A percentile compares a stretch with the other conserved stretches of the same genome.
Evolutionary conservation across 768 basidiomycete species (phyloP).

Genomic region (Zangia roseola): DNA sequence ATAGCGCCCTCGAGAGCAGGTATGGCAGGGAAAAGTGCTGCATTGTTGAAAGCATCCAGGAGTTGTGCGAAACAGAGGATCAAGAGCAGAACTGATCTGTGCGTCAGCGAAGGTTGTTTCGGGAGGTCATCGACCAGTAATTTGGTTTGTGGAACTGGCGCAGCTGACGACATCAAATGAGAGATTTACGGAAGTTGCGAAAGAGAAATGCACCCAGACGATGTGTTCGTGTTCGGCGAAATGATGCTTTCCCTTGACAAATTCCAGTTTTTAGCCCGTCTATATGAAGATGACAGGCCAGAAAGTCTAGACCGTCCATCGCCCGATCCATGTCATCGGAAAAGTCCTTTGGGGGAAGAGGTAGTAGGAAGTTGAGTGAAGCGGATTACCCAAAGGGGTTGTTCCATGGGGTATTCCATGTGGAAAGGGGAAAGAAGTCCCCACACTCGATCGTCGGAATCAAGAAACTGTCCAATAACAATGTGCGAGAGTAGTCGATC

Average conservation of each 20-base stretch:
- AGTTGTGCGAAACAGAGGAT: conserved; percentile 43
- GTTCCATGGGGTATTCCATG: not conserved
- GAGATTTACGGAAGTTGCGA: not conserved
- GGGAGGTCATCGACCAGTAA: conserved; percentile 1
- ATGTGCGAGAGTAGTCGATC: not conserved
- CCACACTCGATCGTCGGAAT: not conserved
- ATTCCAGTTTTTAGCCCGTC: not conserved
- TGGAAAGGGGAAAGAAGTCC: not conserved
- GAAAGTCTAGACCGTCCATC: not conserved
- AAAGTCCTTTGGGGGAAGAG: too few relatives aligned
- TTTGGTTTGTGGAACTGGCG: not conserved
- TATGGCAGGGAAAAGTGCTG: conserved; percentile 40
- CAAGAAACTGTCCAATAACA: not conserved
- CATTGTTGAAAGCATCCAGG: conserved; percentile 44
- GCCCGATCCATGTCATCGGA: not conserved
- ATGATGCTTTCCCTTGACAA: not conserved
- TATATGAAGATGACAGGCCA: not conserved
- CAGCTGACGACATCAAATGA: conserved; percentile 7
- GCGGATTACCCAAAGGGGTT: too few relatives aligned
- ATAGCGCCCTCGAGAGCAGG: conserved; percentile 29
- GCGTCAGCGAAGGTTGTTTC: conserved; percentile 19
- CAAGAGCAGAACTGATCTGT: conserved; percentile 32
- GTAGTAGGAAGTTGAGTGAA: not conserved
- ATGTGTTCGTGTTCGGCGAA: not conserved
- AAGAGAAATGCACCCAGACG: not conserved